Conservation (phyloP, 2,329 filamentous ascomycete genomes). For the Aquanectria penicillioides region DNA sequence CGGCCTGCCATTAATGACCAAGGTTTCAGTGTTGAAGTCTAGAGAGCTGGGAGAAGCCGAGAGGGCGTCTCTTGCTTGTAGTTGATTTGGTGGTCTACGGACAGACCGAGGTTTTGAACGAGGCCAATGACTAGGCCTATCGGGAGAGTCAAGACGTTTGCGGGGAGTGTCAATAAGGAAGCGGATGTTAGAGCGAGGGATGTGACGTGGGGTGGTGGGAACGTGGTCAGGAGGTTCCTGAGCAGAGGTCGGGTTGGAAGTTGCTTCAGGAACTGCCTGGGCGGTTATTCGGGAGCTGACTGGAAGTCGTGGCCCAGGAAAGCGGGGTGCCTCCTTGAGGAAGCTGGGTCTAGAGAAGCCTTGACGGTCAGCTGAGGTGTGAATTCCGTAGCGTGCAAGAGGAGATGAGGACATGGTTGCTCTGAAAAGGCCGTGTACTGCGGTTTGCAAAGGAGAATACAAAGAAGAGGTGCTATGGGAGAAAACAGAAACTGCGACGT, state of each 20-base stretch:
- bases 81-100: neutral
- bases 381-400: conserved; percentile 1
- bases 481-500: neutral
- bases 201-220: conserved; percentile 25
- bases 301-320: conserved; percentile 4
- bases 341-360: conserved; percentile 3
- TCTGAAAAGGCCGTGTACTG: neutral
- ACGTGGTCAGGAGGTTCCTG: conserved; percentile 14
- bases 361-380: conserved; percentile 7
- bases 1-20: conserved; percentile 41
- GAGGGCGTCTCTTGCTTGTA: too few relatives aligned
- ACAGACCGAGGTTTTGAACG: neutral
- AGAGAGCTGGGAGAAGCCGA: neutral
- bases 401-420: conserved; percentile 10
- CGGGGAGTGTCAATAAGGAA: conserved; percentile 29
- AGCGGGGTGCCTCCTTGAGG: neutral
- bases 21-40: conserved; percentile 12
- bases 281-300: neutral
- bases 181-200: conserved; percentile 20
- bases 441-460: neutral
- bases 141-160: conserved; percentile 14
- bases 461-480: conserved; percentile 2
- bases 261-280: neutral
- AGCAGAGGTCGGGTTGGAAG: neutral
- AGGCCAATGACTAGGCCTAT: neutral